These are phyloP conservation scores for Pseudonitzschia delicatissima DNA, from an alignment of 108 stramenopile genomes.

Conservation along the genomic window DNA sequence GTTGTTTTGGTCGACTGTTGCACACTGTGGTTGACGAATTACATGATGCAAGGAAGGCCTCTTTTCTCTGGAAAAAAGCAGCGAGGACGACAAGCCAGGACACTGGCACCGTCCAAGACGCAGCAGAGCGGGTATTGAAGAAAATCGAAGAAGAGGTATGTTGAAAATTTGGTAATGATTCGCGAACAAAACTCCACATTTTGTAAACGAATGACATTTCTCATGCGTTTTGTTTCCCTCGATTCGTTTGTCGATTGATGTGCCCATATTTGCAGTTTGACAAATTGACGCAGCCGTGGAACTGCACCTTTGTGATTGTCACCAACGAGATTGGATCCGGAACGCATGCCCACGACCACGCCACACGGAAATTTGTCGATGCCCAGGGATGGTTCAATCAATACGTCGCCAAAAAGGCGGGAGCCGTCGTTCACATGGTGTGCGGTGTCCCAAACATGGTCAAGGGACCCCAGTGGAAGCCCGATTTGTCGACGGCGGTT, in stretches of 20 bases:
- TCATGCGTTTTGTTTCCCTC: no score
- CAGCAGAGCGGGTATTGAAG: neutral
- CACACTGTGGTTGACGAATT: slow-evolving; percentile 61
- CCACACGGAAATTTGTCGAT: slow-evolving; percentile 48
- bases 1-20: slow-evolving; percentile 56
- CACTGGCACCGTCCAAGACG: neutral
- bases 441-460: slow-evolving; percentile 39
- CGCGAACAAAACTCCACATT: no score
- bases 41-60: slow-evolving; percentile 39
- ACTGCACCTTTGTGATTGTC: slow-evolving; percentile 52
- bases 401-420: slow-evolving; percentile 36
- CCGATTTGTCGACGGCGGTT: neutral
- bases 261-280: slow-evolving; percentile 42
- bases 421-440: slow-evolving; percentile 47
- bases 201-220: no score
- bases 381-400: slow-evolving; percentile 58
- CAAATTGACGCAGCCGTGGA: slow-evolving; percentile 37
- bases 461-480: slow-evolving; percentile 16
- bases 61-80: slow-evolving; percentile 25
- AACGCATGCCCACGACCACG: slow-evolving; percentile 28
- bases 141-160: slow-evolving; percentile 12
- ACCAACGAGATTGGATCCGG: slow-evolving; percentile 61
- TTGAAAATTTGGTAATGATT: no score
- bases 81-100: slow-evolving; percentile 11
- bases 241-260: no score